Evolutionary conservation across 495 filamentous ascomycete species (phyloP), one percentile per base, ranked within the genome.

Genomic region (Podospora pseudoanserina): DNA sequence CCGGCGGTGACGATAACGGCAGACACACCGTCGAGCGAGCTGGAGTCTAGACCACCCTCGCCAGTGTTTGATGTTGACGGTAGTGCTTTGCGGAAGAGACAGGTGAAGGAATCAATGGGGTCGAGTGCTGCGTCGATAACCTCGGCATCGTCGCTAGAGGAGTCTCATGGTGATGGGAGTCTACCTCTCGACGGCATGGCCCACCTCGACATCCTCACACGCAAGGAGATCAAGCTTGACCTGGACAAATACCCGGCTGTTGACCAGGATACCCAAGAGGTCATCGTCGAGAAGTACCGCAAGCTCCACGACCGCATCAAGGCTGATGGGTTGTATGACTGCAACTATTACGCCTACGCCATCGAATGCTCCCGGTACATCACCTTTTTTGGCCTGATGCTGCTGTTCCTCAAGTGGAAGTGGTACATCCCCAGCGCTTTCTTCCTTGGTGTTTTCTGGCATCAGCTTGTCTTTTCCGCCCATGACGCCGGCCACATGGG

Each of bases 401-500:
- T 91, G 30, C 64, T 89, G n/a, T 89, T 88, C 68, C 83, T 98
- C 4, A 85, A 78, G 4, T 81, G 80, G 74, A 86, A 86, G 16
- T 96, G 92, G 91, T 99, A 93, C 76, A 84, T 79, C 30, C 80
- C 81, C 3, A 92, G 90, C 56, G 94, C 87, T 5, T 80, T 92
- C 66, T 94, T 88, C 73, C 82, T 98, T 56, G 95, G 94, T 20
- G 82, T 86, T 60, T 87, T 97, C 74, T 99, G 95, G 95, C 95
- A 99, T 74, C 95, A 99, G 74, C 86, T 97, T 32, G 91, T 95
- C 57, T 99, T 99, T 79, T 89, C 90, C 5, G 95, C 92, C 70
- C 95, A 99, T 82, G 95, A 99, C 85, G 92, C 95, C 53, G 93
- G 93, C 5, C 95, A 99, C 78, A 96, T 97, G 91, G 95, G 91